Conservation (phyloP, 371 early-diverging fungal genomes). For the Actinomucor elegans region DNA sequence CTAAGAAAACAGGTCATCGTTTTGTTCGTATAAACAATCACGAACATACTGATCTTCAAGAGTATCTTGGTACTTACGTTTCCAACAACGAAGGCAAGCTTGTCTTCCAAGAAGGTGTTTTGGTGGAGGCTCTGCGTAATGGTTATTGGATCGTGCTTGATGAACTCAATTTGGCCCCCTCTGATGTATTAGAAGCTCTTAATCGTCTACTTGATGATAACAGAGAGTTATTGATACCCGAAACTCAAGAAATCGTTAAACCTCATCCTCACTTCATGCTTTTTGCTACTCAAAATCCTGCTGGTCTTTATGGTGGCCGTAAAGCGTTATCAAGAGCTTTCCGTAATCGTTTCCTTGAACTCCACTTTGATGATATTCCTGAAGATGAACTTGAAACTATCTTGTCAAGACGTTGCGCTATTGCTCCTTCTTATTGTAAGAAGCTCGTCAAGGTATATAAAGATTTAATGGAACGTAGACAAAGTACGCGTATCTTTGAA, state of each 20-base stretch:
- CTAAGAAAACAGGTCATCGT: constrained; percentile 88
- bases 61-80: constrained; percentile 96
- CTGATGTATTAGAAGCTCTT: constrained; percentile 99
- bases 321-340: constrained; percentile 99
- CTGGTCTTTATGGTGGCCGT: constrained; percentile 98
- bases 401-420: constrained; percentile 77
- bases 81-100: constrained; percentile 79
- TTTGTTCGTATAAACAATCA: constrained; percentile 99
- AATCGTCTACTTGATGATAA: constrained; percentile 99
- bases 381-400: constrained; percentile 88
- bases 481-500: constrained; percentile 88
- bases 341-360: constrained; percentile 98
- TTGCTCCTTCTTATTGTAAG: constrained; percentile 91
- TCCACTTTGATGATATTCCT: constrained; percentile 95
- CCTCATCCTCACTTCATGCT: constrained; percentile 98
- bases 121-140: constrained; percentile 94
- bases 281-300: constrained; percentile 99
- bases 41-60: constrained; percentile 99
- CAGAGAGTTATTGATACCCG: constrained; percentile 96
- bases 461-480: constrained; percentile 78
- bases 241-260: constrained; percentile 93
- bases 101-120: constrained; percentile 96
- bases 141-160: constrained; percentile 99
- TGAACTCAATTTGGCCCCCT: constrained; percentile 99
- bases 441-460: constrained; percentile 89